These are phyloP conservation scores for Exophiala bonariae DNA, from an alignment of 2,329 filamentous ascomycete species.

Conservation along the genomic window DNA sequence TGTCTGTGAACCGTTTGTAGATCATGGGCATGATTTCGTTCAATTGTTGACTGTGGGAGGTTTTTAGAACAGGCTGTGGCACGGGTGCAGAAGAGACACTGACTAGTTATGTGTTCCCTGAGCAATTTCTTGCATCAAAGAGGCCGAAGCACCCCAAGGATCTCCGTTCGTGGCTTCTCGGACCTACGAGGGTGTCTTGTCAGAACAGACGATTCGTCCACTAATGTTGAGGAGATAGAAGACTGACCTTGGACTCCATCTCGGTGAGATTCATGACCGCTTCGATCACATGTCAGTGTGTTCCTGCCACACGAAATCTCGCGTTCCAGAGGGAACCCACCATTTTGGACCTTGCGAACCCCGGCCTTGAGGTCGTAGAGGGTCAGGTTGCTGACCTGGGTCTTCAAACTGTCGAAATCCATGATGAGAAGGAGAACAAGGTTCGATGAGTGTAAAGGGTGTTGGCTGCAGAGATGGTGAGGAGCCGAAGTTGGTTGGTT, in stretches of 20 bases:
- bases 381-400: constrained; percentile 85
- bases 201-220: constrained; percentile 18
- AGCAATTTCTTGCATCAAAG: constrained; percentile 95
- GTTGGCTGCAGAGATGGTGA: too few species aligned
- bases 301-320: not conserved
- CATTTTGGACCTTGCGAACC: constrained; percentile 95
- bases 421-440: constrained; percentile 50
- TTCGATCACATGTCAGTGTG: constrained; percentile 38
- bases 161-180: constrained; percentile 99
- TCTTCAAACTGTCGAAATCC: constrained; percentile 84
- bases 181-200: constrained; percentile 57
- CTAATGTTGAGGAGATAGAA: constrained; percentile 1
- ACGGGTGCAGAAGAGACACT: constrained; percentile 37
- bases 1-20: constrained; percentile 98
- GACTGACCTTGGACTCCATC: constrained; percentile 70
- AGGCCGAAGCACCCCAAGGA: constrained; percentile 85
- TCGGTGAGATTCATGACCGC: constrained; percentile 98
- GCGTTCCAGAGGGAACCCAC: constrained; percentile 51
- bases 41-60: constrained; percentile 73
- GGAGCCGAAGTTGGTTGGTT: too few species aligned
- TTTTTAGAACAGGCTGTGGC: constrained; percentile 5
- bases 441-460: not conserved
- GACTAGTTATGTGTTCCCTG: constrained; percentile 98
- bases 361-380: constrained; percentile 95
- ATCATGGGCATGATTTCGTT: constrained; percentile 99